Evolutionary conservation across 2,329 filamentous ascomycete species (phyloP), one percentile per base, ranked within the genome.

Genomic region (Aspergillus sp.): DNA sequence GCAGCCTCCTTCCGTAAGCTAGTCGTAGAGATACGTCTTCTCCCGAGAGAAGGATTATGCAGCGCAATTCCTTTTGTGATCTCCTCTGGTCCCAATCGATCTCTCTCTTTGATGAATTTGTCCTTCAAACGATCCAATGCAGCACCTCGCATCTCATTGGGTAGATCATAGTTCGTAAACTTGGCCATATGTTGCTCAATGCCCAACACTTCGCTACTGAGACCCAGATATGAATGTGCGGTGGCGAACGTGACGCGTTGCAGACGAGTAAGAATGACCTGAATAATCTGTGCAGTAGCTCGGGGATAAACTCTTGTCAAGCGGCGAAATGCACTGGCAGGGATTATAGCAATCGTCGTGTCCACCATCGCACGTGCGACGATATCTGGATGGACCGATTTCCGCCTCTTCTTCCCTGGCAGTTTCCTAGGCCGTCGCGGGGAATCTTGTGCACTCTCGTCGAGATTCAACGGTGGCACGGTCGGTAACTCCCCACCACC

Each of bases 311-410:
- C 85, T 61, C 88, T 83, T 44, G 95, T 98, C 45, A 98, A 75
- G 7, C 94, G 84, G 46, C 90, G 83, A 60, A 98, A 98, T 3
- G 93, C 94, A 63, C 90, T 95, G 1, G 93, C 93, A 1, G 94
- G 94, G 49, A 98, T 98, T 54, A 98, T 94, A 5, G 93, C 93
- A 68, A 98, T 96, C 0, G 94, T 98, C 0, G 93, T 98, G 64
- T 98, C 94, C 20, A 94, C 86, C 13, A 90, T 94, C 5, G 93
- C 93, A 55, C 93, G 81, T n/a, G 91, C 93, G 54, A 98, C 89
- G 53, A 98, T 93, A 62, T 98, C 93, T 9, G 93, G 93, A 68
- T 98, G 93, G 0, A 88, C 90, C 12, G 93, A 97, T 54, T 84
- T 85, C 17, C 54, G 59, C 15, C 58, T 57, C 65, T 74, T 55